Conservation (phyloP, 208 protist genomes). For the Kentomonas sorsogonicus region DNA sequence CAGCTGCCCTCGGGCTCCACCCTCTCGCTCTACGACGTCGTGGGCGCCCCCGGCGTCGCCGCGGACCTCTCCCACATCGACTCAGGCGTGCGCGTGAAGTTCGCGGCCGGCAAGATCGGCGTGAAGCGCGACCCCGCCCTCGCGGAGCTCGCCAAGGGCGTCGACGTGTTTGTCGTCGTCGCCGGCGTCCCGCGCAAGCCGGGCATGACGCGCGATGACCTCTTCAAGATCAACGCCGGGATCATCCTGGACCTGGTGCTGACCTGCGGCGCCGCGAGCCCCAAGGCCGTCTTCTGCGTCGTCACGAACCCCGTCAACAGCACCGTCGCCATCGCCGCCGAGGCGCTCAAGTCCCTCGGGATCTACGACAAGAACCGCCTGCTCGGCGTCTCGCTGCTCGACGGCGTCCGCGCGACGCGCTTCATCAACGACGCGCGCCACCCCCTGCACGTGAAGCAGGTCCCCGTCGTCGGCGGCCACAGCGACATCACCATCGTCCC, state of each 20-base stretch:
- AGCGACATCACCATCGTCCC: conserved; percentile 94
- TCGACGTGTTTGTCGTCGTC: conserved; percentile 91
- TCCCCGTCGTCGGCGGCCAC: conserved; percentile 94
- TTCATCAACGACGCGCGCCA: conserved; percentile 86
- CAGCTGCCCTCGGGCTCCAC: conserved; percentile 69
- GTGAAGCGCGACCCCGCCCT: conserved; percentile 68
- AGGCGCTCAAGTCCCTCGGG: conserved; percentile 88
- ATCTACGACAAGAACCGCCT: conserved; percentile 86
- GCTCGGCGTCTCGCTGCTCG: conserved; percentile 91
- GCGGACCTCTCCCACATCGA: conserved; percentile 93
- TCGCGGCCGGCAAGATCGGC: conserved; percentile 60
- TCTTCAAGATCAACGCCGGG: conserved; percentile 95
- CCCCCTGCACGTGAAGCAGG: conserved; percentile 32
- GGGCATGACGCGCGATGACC: conserved; percentile 95
- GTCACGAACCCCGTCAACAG: conserved; percentile 97
- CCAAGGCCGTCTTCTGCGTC: conserved; percentile 89
- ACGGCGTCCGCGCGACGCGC: conserved; percentile 87
- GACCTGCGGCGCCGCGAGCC: conserved; percentile 74
- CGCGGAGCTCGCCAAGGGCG: conserved; percentile 58
- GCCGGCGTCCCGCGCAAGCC: conserved; percentile 96
- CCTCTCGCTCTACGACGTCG: conserved; percentile 91
- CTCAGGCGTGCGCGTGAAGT: conserved; percentile 70
- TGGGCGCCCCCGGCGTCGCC: conserved; percentile 88
- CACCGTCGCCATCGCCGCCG: conserved; percentile 92
- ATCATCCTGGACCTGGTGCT: conserved; percentile 90